A percentile compares a stretch with the other conserved stretches of the same genome.
These are phyloP conservation scores for Aegilops longissima DNA, from an alignment of 176 grass and related monocot genomes.

Conservation along the genomic window DNA sequence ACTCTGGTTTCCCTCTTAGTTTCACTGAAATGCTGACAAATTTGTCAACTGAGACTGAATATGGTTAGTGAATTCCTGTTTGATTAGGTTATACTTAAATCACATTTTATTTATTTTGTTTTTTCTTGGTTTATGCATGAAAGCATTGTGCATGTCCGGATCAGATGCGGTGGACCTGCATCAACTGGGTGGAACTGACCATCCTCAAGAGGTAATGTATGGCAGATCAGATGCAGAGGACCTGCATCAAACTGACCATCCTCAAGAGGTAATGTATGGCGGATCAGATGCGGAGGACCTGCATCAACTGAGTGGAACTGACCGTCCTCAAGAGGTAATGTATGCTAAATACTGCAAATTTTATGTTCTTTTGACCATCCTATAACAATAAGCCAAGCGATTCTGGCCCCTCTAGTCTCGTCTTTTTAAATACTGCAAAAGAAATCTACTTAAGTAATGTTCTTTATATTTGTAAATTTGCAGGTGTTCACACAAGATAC, in stretches of 20 bases:
- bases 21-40: conserved; percentile 57
- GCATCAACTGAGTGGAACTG: background rate
- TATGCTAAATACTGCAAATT: background rate
- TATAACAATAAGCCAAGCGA: background rate
- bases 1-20: conserved; percentile 49
- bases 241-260: conserved; percentile 12
- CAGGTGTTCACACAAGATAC: conserved; percentile 35
- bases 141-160: background rate
- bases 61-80: conserved; percentile 35
- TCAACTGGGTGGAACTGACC: background rate
- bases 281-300: background rate
- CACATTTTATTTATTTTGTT: background rate
- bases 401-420: background rate
- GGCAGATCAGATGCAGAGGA: conserved; percentile 19
- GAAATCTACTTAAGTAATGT: background rate
- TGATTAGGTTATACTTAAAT: background rate
- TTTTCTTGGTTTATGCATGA: conserved; percentile 5
- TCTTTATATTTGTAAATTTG: conserved; percentile 25
- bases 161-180: conserved; percentile 20
- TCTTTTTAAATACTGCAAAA: background rate
- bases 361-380: background rate
- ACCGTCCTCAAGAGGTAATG: conserved; percentile 28
- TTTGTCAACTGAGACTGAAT: conserved; percentile 34
- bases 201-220: conserved; percentile 35
- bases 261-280: background rate